Evolutionary conservation across 1,284 basidiomycete genomes (phyloP), one percentile per base, ranked within the genome.

Genomic region (Irpex sp.): DNA sequence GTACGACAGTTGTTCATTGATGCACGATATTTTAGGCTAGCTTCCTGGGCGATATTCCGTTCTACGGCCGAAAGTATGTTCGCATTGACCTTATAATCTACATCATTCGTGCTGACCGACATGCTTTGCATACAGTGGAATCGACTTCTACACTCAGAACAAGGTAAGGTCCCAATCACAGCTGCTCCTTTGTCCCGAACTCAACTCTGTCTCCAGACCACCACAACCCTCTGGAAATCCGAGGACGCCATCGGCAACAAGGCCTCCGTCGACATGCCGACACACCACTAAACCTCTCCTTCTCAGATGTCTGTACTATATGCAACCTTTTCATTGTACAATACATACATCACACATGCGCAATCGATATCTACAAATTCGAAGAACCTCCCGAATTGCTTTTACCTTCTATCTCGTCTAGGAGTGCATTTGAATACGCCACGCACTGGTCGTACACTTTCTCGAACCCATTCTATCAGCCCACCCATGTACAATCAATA

Each of bases 81-180:
- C 10, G 52, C 16, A 14, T 12, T 61, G 36, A 59, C 55, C 16
- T 18, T 33, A 36, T 16, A 48, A 18, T 23, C 33, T 49, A 33
- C 7, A 6, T 33, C 18, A 53, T 23, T 42, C 37, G 48, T 28
- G 21, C 61, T 58, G 57, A 49, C 48, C 39, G 57, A 36, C 53
- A 63, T 49, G 35, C 28, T 35, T 42, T 28, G 45, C 51, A 49
- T 5, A 9, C 67, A 89, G 90, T 65, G 93, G 90, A 19, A 82
- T 95, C 74, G 91, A 91, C 73, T 96, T 96, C 76, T 96, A 93
- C 73, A 96, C 94, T 5, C 91, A 94, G 74, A 91, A 90, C 73
- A 93, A 93, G 83, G 88, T 86, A 68, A 55, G 68, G 58, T 1
- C 6, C 2, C 19, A 23, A 6, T 10, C 21, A 10, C 6, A 19